Evolutionary conservation across 1,284 basidiomycete species (phyloP), one percentile per base, ranked within the genome.

Genomic region (Fomitopsis betulina): DNA sequence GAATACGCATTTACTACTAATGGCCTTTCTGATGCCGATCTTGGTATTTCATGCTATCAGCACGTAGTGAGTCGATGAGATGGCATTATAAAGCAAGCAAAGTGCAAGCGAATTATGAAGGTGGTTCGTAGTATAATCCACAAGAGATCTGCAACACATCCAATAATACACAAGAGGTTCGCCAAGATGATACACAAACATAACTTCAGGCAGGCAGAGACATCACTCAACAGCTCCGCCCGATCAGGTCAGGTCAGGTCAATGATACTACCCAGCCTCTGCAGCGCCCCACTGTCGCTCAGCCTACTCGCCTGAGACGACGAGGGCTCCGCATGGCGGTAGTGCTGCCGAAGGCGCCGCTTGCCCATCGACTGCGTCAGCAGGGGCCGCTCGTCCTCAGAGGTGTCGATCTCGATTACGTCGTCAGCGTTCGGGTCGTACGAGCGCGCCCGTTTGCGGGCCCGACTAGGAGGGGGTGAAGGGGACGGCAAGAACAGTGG

Each of bases 301-400:
- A 65, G 59, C 39, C 56, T 55, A 56, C 62, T 64, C 17, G 63
- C 61, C 55, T 65, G 63, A 15, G 65, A 67, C 8, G 63, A 65
- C 1, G 58, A 58, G 5, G 61, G 59, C 23, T 55, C 37, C 0
- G 56, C 30, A 7, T 23, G 23, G 10, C 19, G 54, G 49, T 51
- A 53, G 13, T 43, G 53, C 10, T 49, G 51, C 47, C 53, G 37
- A 49, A 9, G 35, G 35, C 53, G 45, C 17, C 55, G 25, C 37
- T 54, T 35, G 45, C 30, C 25, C 9, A 55, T 30, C 15, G 53
- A n/a, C 35, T 37, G 35, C 13, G 35, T 37, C 40, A 17, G 15
- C 23, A n/a, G 38, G 7, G 53, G 37, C 23, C 50, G 54, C 15
- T 51, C 54, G 35, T 39, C 54, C 2, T 54, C 45, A 4, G 57